Evolutionary conservation across 331 rosid genomes (phyloP).

Genomic region (Acacia concinna): DNA sequence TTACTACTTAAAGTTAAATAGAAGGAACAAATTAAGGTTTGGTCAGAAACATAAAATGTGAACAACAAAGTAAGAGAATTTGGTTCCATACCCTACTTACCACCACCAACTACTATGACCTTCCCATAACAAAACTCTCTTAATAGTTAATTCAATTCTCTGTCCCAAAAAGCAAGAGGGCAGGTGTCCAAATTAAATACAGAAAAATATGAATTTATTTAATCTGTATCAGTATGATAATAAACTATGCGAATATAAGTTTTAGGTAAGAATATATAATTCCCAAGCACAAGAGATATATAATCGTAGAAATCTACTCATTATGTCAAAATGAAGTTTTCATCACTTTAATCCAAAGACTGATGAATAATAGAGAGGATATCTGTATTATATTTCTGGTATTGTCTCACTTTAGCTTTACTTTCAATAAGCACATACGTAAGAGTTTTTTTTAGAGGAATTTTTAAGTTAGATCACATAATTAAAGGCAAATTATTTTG

Average conservation of each 20-base stretch:
- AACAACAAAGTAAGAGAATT: not conserved
- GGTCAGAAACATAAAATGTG: not conserved
- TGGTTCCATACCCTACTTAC: not conserved
- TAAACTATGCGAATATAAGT: too few species aligned
- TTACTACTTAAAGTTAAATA: not conserved
- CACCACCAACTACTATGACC: constrained; percentile 29
- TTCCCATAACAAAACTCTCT: not conserved
- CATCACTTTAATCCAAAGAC: not conserved
- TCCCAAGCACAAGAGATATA: not conserved
- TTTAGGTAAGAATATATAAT: not conserved
- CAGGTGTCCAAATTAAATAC: not conserved
- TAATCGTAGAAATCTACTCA: not conserved
- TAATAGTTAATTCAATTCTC: too few species aligned
- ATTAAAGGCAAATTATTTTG: not conserved
- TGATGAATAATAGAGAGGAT: not conserved
- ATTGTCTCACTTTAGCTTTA: not conserved
- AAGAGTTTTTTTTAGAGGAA: not conserved
- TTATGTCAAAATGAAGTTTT: not conserved
- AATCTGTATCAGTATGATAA: not conserved
- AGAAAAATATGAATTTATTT: not conserved
- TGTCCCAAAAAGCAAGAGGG: not conserved
- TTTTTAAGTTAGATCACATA: not conserved
- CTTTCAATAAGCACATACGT: too few species aligned
- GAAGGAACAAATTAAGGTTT: not conserved
- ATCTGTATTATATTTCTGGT: too few species aligned